These are phyloP conservation scores for Malus hybrid DNA, from an alignment of 331 rosid genomes.

Conservation along the genomic window DNA sequence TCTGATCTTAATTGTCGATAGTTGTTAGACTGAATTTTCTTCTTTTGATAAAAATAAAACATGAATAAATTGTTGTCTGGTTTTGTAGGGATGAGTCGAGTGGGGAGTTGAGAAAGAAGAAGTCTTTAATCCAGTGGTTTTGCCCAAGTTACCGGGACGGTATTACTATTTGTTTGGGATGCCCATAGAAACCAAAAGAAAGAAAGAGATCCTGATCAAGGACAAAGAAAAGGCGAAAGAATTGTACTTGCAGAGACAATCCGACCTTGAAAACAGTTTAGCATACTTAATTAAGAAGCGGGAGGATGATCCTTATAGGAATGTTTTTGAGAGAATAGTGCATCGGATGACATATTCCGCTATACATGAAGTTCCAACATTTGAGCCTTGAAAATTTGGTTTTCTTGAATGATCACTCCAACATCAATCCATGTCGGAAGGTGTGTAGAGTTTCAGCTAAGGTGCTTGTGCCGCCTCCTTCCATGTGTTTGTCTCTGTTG, in stretches of 20 bases:
- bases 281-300: constrained; percentile 70
- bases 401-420: too few species aligned
- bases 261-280: constrained; percentile 49
- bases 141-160: constrained; percentile 78
- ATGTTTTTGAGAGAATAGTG: constrained; percentile 50
- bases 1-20: neutral
- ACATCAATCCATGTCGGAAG: too few species aligned
- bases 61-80: neutral
- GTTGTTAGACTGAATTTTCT: neutral
- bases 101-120: constrained; percentile 55
- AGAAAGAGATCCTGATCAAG: constrained; percentile 38
- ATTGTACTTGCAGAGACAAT: constrained; percentile 62
- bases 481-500: too few species aligned
- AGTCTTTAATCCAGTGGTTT: constrained; percentile 25
- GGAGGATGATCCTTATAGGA: constrained; percentile 86
- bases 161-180: constrained; percentile 75
- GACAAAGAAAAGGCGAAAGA: constrained; percentile 62
- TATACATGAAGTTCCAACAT: neutral
- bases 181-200: constrained; percentile 69
- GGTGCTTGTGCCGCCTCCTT: too few species aligned
- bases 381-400: neutral
- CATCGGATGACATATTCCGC: constrained; percentile 28
- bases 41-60: too few species aligned
- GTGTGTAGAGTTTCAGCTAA: too few species aligned
- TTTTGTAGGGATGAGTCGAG: constrained; percentile 39